Conservation (phyloP, 192 early-diverging fungal species). For the Piromyces finnis region DNA sequence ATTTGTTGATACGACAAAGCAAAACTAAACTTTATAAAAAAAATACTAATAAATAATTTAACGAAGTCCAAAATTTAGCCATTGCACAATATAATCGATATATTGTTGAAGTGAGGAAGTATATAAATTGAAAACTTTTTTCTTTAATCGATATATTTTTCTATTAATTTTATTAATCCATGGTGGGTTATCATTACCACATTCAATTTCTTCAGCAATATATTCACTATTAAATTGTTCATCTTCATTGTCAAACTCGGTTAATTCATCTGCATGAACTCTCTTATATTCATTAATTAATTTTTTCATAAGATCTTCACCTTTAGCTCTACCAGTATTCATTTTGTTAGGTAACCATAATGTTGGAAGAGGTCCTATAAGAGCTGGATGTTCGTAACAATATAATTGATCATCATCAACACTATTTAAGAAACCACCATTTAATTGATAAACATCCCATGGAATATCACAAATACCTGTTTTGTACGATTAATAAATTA, state of each 20-base stretch:
- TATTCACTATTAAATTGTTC: not conserved
- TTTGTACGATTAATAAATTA: not conserved
- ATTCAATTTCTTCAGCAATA: not conserved
- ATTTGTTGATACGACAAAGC: no score
- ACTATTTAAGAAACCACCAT: not conserved
- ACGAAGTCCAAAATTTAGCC: not conserved
- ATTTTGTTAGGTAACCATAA: not conserved
- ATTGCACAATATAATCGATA: not conserved
- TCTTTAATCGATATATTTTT: not conserved
- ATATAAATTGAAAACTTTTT: not conserved
- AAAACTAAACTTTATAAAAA: no score
- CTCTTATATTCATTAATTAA: not conserved
- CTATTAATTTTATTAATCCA: not conserved
- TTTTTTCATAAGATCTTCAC: not conserved
- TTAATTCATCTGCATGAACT: not conserved
- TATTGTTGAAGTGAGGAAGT: not conserved
- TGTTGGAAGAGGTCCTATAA: not conserved
- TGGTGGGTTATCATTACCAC: not conserved
- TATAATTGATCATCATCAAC: not conserved
- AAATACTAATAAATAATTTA: not conserved
- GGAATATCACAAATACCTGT: not conserved
- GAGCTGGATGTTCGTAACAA: not conserved
- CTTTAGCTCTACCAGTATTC: not conserved
- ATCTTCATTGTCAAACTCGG: not conserved
- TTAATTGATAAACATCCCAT: not conserved